Evolutionary conservation across 2,329 filamentous ascomycete genomes (phyloP).

Genomic region (Xylariales sp.): DNA sequence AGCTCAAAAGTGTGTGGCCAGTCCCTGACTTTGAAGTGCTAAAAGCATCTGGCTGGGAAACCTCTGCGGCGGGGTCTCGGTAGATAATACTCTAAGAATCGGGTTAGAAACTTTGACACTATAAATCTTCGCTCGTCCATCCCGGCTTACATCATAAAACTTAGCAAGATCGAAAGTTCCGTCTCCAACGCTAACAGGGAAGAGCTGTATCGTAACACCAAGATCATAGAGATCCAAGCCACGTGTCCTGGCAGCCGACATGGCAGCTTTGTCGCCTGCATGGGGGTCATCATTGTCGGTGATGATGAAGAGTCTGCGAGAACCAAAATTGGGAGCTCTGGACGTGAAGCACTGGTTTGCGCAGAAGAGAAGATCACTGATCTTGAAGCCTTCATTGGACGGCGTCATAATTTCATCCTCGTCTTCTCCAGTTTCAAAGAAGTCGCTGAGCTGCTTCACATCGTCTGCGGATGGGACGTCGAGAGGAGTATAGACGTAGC

Average conservation of each 20-base stretch:
- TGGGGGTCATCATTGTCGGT: constrained; percentile 92
- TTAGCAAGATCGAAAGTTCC: constrained; percentile 74
- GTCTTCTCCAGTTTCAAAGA: constrained; percentile 77
- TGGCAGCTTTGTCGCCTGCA: constrained; percentile 63
- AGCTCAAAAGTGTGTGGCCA: constrained; percentile 74
- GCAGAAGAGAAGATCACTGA: constrained; percentile 89
- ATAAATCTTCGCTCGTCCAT: background rate
- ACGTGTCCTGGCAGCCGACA: constrained; percentile 74
- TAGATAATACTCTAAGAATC: constrained; percentile 78
- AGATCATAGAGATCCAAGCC: constrained; percentile 95
- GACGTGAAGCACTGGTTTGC: constrained; percentile 96
- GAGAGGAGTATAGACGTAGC: constrained; percentile 85
- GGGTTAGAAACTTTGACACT: background rate
- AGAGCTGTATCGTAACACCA: constrained; percentile 86
- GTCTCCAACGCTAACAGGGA: constrained; percentile 73
- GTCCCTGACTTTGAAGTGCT: constrained; percentile 65
- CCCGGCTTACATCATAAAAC: constrained; percentile 78
- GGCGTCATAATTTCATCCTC: constrained; percentile 65
- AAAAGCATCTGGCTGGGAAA: constrained; percentile 52
- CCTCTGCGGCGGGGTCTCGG: constrained; percentile 67
- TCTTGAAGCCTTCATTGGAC: constrained; percentile 64
- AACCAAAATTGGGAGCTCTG: constrained; percentile 90
- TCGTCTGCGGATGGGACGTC: constrained; percentile 83
- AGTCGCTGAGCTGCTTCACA: constrained; percentile 70
- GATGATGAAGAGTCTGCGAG: constrained; percentile 87